Conservation (phyloP, 768 basidiomycete genomes). For the Lactifluus echinatus region DNA sequence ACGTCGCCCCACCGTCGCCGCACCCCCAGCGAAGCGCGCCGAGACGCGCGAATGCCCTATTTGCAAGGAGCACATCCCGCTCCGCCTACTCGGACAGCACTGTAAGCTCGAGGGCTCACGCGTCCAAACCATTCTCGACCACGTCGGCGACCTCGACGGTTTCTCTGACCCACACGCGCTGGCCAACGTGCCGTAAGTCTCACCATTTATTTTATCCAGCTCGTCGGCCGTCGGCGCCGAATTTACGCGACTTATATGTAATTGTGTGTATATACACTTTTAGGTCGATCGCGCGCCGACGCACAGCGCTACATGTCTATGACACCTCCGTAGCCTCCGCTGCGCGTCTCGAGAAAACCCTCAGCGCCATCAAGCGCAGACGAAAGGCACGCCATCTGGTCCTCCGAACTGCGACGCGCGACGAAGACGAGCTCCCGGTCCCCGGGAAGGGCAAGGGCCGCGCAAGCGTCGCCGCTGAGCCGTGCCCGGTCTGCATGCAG, state of each 20-base stretch:
- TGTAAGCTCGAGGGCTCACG: conserved; percentile 58
- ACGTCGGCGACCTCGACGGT: conserved; percentile 53
- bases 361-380: conserved; percentile 56
- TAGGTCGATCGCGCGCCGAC: conserved; percentile 28
- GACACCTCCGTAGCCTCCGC: conserved; percentile 23
- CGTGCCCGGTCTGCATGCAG: conserved; percentile 65
- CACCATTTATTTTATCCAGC: neutral
- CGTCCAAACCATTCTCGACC: conserved; percentile 55
- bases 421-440: conserved; percentile 35
- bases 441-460: conserved; percentile 21
- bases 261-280: conserved; percentile 25
- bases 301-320: conserved; percentile 35
- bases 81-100: conserved; percentile 61
- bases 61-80: conserved; percentile 62
- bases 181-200: conserved; percentile 46
- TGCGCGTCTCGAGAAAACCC: conserved; percentile 38
- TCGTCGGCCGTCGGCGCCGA: too few species aligned
- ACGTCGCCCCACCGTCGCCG: too few species aligned
- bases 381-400: conserved; percentile 61
- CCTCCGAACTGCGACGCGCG: conserved; percentile 57
- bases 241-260: too few species aligned
- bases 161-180: conserved; percentile 34
- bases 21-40: conserved; percentile 49
- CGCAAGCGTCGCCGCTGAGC: conserved; percentile 21
- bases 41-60: conserved; percentile 71